Evolutionary conservation across 345 rosid species (phyloP), one percentile per base, ranked within the genome.

Genomic region (Boechera stricta): DNA sequence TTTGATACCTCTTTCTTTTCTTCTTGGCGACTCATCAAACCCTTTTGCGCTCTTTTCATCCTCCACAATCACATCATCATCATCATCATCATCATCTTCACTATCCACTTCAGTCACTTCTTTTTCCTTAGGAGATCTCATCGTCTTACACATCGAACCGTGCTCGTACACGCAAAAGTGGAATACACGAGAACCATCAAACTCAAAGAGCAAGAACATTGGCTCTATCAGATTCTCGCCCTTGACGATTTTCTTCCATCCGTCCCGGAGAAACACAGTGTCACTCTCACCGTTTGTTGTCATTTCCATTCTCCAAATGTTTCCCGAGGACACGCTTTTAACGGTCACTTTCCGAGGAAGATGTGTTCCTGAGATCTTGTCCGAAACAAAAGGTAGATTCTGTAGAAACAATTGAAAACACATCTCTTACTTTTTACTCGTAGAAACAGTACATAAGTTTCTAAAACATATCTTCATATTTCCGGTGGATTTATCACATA

Each of bases 221-320:
- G 59, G 59, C 4, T 67, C 59, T 6, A 26, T 67, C 2, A 51
- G 11, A 49, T 67, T 67, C 59, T 51, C 58, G 21, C 35, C 71
- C 24, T 51, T 67, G 59, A 7, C 5, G 33, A 67, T 51, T 12
- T 51, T 67, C 59, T 51, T 51, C 71, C 71, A 67, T 0, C 59
- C 59, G 18, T 67, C 33, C 0, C 47, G 32, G 59, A 67, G 47
- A 35, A 67, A 35, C 33, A 67, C 35, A 1, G 32, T 2, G 13
- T 24, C 0, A 33, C 10, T 64, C 41, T 49, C 71, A 21, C 47
- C 21, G 32, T 67, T 35, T 2, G 33, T 52, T 16, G 11, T 35
- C 60, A 67, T 67, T 51, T 10, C 71, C 48, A 67, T 51, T 13
- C 44, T 67, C 71, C 71, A 67, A 12, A 35, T 48, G 12, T 51